Evolutionary conservation across 1,284 basidiomycete genomes (phyloP).

Genomic region (Tilletiopsis washingtonensis): DNA sequence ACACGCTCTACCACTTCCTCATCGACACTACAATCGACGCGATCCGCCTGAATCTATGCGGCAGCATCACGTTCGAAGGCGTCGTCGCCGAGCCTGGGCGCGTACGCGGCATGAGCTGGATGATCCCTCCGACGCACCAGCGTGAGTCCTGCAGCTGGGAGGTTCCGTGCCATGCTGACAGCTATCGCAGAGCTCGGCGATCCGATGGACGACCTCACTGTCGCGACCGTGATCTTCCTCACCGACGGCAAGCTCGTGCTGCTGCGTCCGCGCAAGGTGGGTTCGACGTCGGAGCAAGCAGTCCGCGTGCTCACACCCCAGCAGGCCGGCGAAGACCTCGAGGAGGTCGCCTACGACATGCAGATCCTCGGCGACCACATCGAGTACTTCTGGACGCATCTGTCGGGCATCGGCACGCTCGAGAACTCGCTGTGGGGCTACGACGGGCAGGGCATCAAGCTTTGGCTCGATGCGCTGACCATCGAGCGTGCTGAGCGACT

Average conservation of each 20-base stretch:
- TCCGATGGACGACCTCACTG: constrained; percentile 82
- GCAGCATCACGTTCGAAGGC: constrained; percentile 88
- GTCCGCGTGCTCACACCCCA: neutral
- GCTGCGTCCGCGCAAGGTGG: constrained; percentile 52
- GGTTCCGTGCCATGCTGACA: no score
- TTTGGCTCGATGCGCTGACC: constrained; percentile 91
- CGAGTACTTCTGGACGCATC: constrained; percentile 97
- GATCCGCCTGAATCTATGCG: constrained; percentile 76
- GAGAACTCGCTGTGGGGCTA: constrained; percentile 98
- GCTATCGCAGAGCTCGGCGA: constrained; percentile 69
- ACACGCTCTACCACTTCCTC: constrained; percentile 85
- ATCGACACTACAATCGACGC: constrained; percentile 75
- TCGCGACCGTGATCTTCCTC: constrained; percentile 92
- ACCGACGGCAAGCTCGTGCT: constrained; percentile 87
- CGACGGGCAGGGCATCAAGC: constrained; percentile 76
- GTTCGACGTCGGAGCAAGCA: constrained; percentile 4
- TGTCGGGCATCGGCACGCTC: constrained; percentile 79
- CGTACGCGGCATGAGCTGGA: constrained; percentile 90
- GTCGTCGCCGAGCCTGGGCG: constrained; percentile 76
- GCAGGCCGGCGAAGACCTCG: constrained; percentile 55
- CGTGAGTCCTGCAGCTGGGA: constrained; percentile 58
- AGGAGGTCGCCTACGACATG: constrained; percentile 94
- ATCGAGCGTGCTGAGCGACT: constrained; percentile 54
- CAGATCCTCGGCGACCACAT: constrained; percentile 91
- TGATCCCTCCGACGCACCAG: constrained; percentile 87